These are phyloP conservation scores for Teratosphaeria destructans DNA, from an alignment of 2,329 filamentous ascomycete genomes.

Conservation along the genomic window DNA sequence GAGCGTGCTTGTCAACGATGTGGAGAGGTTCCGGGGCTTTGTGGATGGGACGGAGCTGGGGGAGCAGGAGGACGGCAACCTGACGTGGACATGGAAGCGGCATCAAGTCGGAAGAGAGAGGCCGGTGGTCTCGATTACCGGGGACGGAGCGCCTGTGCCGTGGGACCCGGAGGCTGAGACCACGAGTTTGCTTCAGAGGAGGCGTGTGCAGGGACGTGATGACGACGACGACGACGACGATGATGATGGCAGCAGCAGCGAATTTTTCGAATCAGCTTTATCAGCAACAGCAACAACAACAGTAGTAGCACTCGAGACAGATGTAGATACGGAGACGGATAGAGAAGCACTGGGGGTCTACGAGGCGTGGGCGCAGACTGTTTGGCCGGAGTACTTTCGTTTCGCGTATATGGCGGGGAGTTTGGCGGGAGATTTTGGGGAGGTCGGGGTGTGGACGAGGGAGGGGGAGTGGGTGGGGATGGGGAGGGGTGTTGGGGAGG, in stretches of 20 bases:
- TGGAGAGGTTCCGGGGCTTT: constrained; percentile 67
- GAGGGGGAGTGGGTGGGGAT: constrained; percentile 58
- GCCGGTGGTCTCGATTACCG: neutral
- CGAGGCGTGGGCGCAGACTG: constrained; percentile 1
- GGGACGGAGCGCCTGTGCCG: neutral
- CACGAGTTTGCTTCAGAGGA: neutral
- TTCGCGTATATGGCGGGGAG: constrained; percentile 65
- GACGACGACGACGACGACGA: neutral
- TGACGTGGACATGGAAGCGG: constrained; percentile 25
- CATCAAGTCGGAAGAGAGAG: constrained; percentile 11
- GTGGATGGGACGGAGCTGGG: constrained; percentile 41
- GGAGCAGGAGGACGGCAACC: constrained; percentile 11
- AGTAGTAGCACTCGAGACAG: neutral
- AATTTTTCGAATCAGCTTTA: constrained; percentile 25
- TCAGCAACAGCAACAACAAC: constrained; percentile 6
- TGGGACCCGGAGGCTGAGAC: neutral
- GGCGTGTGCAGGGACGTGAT: neutral
- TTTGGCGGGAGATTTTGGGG: constrained; percentile 58
- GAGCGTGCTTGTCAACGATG: constrained; percentile 74
- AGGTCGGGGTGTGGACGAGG: constrained; percentile 58
- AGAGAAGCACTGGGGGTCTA: neutral
- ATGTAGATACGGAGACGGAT: neutral
- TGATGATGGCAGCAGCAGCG: constrained; percentile 1
- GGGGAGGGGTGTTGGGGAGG: constrained; percentile 42
- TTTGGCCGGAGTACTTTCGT: constrained; percentile 60